Base-by-base conservation (phyloP, 768 basidiomycete species). In the Hericium rajendrae region DNA sequence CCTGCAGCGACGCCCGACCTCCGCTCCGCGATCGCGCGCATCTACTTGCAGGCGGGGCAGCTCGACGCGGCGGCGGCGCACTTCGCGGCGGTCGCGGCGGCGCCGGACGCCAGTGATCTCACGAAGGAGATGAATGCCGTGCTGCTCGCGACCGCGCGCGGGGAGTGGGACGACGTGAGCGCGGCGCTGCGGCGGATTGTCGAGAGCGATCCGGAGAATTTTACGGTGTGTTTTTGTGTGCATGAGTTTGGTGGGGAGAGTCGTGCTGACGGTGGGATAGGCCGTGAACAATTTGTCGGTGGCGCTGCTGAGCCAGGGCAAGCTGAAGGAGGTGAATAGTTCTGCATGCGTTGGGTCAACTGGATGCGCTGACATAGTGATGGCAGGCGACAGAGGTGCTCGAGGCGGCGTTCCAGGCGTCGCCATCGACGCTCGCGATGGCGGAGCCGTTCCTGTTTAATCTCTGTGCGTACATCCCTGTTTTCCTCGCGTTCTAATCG, bases 401-500 rank as follows among this genome's bases (percentile, higher is more conserved):
- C 39, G 89, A 92, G 68, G 68, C 58, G 4, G 83, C 83, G 1
- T 67, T 92, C 38, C 73, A 71, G 55, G 67, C 77, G 3, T 86
- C 87, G 1, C 91, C 91, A 2, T 78, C 86, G 1, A 80, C 80
- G 51, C 80, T 87, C 9, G 84, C 86, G 12, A 78, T 84, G 24
- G 86, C 87, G 6, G 90, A 92, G 64, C 90, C 90, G 4, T 88
- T 88, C 71, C 67, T 92, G 48, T 92, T 92, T 71, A 93, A 93
- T 60, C 75, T 93, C 6, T 87, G 91, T 91, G 67, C 59, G 85
- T 55, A 8, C 32, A 32, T 32, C 32, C 32, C 32, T 26, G 26
- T 26, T 13, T 41, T 28, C 24, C 37, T 16, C 10, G 43, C 51
- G 8, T 53, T 55, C 10, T 12, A 10, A 16, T 40, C 39, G 6